Conservation (phyloP, 768 basidiomycete species). For the Saitozyma sp. region DNA sequence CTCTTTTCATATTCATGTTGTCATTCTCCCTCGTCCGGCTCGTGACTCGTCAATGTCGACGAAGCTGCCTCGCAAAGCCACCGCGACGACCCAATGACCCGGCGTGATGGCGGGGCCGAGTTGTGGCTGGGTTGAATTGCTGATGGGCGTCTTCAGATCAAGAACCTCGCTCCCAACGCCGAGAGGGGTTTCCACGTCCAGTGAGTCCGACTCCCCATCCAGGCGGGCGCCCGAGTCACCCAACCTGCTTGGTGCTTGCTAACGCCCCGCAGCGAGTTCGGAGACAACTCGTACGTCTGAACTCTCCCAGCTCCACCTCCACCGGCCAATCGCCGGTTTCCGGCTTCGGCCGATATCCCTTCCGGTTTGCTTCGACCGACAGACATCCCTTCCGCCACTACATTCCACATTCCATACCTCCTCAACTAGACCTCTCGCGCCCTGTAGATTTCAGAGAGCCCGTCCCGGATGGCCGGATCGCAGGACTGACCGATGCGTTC, state of each 20-base stretch:
- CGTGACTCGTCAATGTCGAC: not conserved
- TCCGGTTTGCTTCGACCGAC: no score
- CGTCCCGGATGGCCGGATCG: not conserved
- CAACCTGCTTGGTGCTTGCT: conserved; percentile 9
- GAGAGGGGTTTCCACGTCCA: conserved; percentile 78
- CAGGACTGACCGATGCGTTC: not conserved
- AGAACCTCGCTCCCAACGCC: conserved; percentile 62
- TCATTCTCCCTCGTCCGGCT: not conserved
- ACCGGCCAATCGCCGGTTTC: not conserved
- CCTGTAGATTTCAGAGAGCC: no score
- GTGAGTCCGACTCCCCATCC: conserved; percentile 55
- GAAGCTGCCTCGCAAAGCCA: not conserved
- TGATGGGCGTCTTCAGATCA: conserved; percentile 53
- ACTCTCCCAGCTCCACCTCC: not conserved
- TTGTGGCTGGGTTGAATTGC: not conserved
- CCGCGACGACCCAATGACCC: not conserved
- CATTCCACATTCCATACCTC: no score
- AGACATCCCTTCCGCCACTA: no score
- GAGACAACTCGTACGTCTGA: conserved; percentile 67
- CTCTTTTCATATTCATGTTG: conserved; percentile 1
- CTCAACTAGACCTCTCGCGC: not conserved
- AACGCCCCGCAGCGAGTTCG: conserved; percentile 55
- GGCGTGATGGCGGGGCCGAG: not conserved
- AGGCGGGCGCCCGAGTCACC: not conserved
- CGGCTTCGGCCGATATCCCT: not conserved